Conservation (phyloP, 805 yeast genomes). For the Kodamaea kakaduensis region DNA sequence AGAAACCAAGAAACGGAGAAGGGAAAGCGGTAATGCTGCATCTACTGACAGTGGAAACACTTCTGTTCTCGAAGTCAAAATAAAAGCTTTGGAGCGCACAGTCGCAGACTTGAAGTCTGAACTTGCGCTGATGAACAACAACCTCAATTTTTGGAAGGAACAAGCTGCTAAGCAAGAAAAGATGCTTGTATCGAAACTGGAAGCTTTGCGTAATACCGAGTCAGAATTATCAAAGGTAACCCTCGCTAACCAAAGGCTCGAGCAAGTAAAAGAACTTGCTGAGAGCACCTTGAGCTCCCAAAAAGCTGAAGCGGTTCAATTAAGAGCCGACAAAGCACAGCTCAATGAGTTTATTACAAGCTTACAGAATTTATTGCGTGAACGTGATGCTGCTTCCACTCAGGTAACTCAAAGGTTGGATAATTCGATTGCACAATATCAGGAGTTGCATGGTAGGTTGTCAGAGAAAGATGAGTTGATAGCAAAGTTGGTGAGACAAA, state of each 20-base stretch:
- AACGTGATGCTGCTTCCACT: conserved; percentile 50
- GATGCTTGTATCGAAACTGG: conserved; percentile 29
- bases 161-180: conserved; percentile 40
- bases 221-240: conserved; percentile 34
- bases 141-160: conserved; percentile 36
- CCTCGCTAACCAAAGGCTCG: not conserved
- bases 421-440: conserved; percentile 46
- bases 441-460: conserved; percentile 42
- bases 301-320: conserved; percentile 46
- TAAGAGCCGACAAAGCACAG: conserved; percentile 56
- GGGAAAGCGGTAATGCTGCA: no score
- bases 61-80: not conserved
- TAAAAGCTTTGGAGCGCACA: conserved; percentile 34
- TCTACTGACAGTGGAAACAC: no score
- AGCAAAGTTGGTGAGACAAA: not conserved
- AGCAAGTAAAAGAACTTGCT: conserved; percentile 37
- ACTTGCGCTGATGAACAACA: conserved; percentile 25
- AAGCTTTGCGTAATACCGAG: conserved; percentile 54
- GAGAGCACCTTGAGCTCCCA: conserved; percentile 33
- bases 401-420: conserved; percentile 49
- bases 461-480: conserved; percentile 52
- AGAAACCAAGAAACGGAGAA: no score
- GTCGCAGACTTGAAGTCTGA: conserved; percentile 29
- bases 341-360: conserved; percentile 55
- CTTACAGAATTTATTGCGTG: conserved; percentile 58